Evolutionary conservation across 345 rosid species (phyloP).

Genomic region (Citrus reticulata): DNA sequence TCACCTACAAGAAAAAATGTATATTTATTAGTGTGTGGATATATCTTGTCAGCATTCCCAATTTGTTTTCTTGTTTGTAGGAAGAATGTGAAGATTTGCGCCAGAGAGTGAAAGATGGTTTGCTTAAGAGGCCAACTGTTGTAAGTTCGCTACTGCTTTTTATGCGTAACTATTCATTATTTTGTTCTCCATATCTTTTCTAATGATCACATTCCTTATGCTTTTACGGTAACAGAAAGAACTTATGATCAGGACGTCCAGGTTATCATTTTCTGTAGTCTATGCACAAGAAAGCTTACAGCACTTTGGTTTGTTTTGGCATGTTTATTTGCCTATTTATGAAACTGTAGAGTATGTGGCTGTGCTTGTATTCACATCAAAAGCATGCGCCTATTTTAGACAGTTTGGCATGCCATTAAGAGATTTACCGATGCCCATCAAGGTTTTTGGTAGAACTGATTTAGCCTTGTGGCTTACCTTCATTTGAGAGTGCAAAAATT

Average conservation of each 20-base stretch:
- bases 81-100: conserved; percentile 80
- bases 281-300: background rate
- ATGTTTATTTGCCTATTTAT: background rate
- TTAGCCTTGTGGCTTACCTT: background rate
- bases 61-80: conserved; percentile 39
- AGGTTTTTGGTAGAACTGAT: background rate
- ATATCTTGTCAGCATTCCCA: conserved; percentile 5
- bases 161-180: background rate
- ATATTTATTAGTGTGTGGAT: background rate
- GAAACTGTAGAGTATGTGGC: background rate
- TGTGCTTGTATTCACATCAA: background rate
- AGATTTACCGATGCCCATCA: background rate
- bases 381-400: background rate
- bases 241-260: background rate
- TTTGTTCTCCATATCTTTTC: background rate
- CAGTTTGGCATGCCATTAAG: background rate
- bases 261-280: background rate
- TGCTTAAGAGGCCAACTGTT: conserved; percentile 55
- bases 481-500: background rate
- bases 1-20: background rate
- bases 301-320: background rate
- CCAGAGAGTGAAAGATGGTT: conserved; percentile 48
- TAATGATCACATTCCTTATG: background rate
- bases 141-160: conserved; percentile 40
- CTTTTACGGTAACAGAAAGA: background rate